Conservation (phyloP, 148 eudicot genomes). For the Silene conica region DNA sequence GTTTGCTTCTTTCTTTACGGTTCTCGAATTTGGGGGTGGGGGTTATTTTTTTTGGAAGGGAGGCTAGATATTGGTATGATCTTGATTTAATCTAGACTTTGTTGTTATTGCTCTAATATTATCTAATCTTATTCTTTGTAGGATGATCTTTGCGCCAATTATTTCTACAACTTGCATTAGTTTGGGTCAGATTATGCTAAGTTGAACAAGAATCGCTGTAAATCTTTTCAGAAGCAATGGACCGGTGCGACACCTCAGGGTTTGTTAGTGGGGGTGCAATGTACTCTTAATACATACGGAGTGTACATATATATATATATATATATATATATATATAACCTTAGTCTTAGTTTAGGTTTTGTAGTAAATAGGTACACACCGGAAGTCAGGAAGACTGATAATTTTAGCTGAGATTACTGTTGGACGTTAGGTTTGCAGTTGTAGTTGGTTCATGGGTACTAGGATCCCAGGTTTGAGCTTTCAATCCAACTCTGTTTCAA, state of each 20-base stretch:
- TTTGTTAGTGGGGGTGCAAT: conserved; percentile 90
- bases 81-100: not conserved
- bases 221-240: conserved; percentile 48
- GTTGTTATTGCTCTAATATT: too few relatives aligned
- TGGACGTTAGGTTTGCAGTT: conserved; percentile 32
- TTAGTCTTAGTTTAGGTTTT: too few relatives aligned
- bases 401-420: too few relatives aligned
- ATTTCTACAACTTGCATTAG: too few relatives aligned
- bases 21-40: not conserved
- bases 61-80: not conserved
- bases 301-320: not conserved
- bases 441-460: conserved; percentile 59
- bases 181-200: conserved; percentile 18
- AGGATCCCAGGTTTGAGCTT: conserved; percentile 39
- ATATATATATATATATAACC: too few relatives aligned
- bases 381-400: too few relatives aligned
- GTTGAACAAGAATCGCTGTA: conserved; percentile 17
- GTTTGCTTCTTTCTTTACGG: not conserved
- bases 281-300: conserved; percentile 33
- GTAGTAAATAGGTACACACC: too few relatives aligned
- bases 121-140: too few relatives aligned
- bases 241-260: conserved; percentile 93
- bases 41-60: too few relatives aligned
- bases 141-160: too few relatives aligned
- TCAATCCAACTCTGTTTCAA: conserved; percentile 31